These are phyloP conservation scores for Candida odintsovae DNA, from an alignment of 805 yeast species.

Conservation along the genomic window DNA sequence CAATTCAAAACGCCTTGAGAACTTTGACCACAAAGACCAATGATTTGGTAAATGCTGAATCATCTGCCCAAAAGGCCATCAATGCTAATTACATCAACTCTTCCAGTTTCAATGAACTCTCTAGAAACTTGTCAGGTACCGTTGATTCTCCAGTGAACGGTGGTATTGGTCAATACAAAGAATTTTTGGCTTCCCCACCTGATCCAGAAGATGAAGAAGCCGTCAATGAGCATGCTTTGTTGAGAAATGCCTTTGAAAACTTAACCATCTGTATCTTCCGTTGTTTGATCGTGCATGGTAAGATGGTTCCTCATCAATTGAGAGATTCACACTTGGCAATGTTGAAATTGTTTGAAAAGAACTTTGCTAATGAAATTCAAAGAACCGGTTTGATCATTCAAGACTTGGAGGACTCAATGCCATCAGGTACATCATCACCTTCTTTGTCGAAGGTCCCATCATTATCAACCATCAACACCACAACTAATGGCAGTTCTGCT, in stretches of 20 bases:
- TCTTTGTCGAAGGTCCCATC: slow-evolving; percentile 16
- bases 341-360: slow-evolving; percentile 53
- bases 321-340: slow-evolving; percentile 63
- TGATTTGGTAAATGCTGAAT: slow-evolving; percentile 66
- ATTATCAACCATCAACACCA: slow-evolving; percentile 4
- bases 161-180: slow-evolving; percentile 79
- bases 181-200: slow-evolving; percentile 46
- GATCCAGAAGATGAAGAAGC: slow-evolving; percentile 22
- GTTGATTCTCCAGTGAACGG: slow-evolving; percentile 93
- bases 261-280: slow-evolving; percentile 59
- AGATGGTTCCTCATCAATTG: slow-evolving; percentile 50
- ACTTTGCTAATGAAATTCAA: slow-evolving; percentile 61
- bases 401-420: slow-evolving; percentile 20
- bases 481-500: background rate
- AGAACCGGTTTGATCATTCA: slow-evolving; percentile 25
- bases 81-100: slow-evolving; percentile 45
- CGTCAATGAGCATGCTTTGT: slow-evolving; percentile 23
- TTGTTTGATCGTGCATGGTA: slow-evolving; percentile 65
- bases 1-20: slow-evolving; percentile 75
- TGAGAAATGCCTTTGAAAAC: slow-evolving; percentile 52
- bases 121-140: slow-evolving; percentile 74
- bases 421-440: slow-evolving; percentile 9
- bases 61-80: slow-evolving; percentile 45
- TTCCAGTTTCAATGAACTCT: slow-evolving; percentile 53
- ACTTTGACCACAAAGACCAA: slow-evolving; percentile 61